Conservation (phyloP, 2,329 filamentous ascomycete species). For the Rhytidhysteron rufulum region DNA sequence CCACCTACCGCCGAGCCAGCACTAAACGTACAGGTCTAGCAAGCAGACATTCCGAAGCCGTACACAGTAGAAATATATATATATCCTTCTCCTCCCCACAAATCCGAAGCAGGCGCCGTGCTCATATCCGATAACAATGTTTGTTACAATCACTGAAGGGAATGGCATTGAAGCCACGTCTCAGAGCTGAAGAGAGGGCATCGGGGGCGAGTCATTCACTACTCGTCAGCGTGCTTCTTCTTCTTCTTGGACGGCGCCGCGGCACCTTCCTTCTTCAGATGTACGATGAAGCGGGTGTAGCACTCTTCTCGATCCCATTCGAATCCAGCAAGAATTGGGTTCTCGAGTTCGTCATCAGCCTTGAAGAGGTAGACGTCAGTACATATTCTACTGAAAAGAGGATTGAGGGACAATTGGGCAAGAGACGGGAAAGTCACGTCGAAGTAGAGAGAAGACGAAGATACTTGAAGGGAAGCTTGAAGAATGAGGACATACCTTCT, state of each 20-base stretch:
- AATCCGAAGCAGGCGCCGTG: background rate
- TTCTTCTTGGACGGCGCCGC: conserved; percentile 28
- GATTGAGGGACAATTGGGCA: background rate
- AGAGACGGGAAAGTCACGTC: background rate
- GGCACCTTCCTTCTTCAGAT: conserved; percentile 70
- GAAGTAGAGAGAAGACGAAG: background rate
- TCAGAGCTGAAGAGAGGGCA: conserved; percentile 17
- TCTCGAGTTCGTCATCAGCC: conserved; percentile 87
- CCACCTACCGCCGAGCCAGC: background rate
- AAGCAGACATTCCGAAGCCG: background rate
- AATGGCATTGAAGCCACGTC: too few species aligned
- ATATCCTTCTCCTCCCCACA: background rate
- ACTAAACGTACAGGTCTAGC: background rate
- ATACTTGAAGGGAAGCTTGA: background rate
- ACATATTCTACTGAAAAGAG: conserved; percentile 1
- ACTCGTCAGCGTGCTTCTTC: conserved; percentile 35
- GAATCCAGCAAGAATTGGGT: conserved; percentile 86
- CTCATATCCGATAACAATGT: too few species aligned
- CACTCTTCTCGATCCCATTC: conserved; percentile 94
- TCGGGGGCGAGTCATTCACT: conserved; percentile 37
- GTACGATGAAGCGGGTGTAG: conserved; percentile 83
- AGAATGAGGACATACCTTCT: conserved; percentile 63
- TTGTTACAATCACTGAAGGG: too few species aligned
- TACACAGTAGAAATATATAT: background rate
- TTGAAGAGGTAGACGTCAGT: conserved; percentile 37